phyloP scores from a whole-genome alignment of 495 filamentous ascomycete genomes.

The Podospora comata region DNA sequence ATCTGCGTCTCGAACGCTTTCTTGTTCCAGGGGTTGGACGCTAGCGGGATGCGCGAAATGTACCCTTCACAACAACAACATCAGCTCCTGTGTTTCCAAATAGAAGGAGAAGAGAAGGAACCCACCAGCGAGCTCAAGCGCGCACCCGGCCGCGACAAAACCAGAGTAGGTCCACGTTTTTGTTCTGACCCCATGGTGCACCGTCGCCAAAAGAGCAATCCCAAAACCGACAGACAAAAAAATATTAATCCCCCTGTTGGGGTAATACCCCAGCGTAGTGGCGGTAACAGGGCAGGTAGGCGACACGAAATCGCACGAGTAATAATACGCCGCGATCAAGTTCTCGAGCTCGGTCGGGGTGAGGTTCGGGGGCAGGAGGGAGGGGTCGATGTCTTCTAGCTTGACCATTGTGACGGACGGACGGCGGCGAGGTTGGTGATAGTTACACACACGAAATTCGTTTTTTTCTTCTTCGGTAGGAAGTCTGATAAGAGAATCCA shows the following conservation, averaged over 20 bases:
- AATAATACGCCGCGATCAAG: constrained; percentile 28
- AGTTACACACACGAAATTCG: not conserved
- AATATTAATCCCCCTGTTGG: constrained; percentile 58
- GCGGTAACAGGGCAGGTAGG: constrained; percentile 54
- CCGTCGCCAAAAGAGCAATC: constrained; percentile 45
- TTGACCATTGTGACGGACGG: not conserved
- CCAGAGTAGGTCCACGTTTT: constrained; percentile 60
- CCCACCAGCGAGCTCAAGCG: constrained; percentile 39
- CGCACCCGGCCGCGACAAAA: constrained; percentile 49
- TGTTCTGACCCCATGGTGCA: constrained; percentile 53
- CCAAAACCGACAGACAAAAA: constrained; percentile 59
- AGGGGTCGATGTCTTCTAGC: constrained; percentile 15
- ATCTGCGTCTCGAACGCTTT: constrained; percentile 65
- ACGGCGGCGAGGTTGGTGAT: not conserved
- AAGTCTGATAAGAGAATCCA: no score
- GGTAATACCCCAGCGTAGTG: constrained; percentile 67
- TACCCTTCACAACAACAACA: constrained; percentile 45
- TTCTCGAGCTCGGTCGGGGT: constrained; percentile 11
- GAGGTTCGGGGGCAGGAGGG: constrained; percentile 13
- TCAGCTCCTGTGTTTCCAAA: not conserved
- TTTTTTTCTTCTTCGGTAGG: no score
- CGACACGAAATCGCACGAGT: constrained; percentile 48
- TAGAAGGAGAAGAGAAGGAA: not conserved
- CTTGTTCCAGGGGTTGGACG: constrained; percentile 58
- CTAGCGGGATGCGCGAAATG: constrained; percentile 56